phyloP scores from a whole-genome alignment of 208 protist genomes.

The Dictyostelium gargantuum region DNA sequence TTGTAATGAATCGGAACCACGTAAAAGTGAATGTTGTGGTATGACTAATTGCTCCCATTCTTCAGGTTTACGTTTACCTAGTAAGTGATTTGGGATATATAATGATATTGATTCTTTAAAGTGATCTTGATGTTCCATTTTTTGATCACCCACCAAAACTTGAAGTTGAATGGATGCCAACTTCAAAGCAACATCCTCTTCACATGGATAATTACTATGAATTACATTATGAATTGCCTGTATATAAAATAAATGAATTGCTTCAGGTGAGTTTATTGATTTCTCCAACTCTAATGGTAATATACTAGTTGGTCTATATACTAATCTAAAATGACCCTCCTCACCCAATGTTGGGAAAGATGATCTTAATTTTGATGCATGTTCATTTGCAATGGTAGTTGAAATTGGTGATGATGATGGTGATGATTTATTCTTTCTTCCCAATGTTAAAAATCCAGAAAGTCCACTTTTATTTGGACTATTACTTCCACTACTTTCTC shows the following conservation, averaged over 20 bases:
- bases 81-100: slow-evolving; percentile 50
- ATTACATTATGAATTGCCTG: slow-evolving; percentile 61
- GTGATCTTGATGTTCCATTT: slow-evolving; percentile 22
- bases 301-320: slow-evolving; percentile 56
- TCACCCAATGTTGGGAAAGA: slow-evolving; percentile 44
- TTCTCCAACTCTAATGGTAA: slow-evolving; percentile 28
- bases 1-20: not conserved
- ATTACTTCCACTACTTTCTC: not conserved
- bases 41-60: slow-evolving; percentile 39
- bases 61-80: not conserved
- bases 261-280: not conserved
- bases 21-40: slow-evolving; percentile 21
- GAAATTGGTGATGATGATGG: not conserved
- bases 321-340: slow-evolving; percentile 22
- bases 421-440: not conserved
- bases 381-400: not conserved
- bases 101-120: not conserved
- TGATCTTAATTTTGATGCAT: not conserved
- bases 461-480: not conserved
- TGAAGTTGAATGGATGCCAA: slow-evolving; percentile 65
- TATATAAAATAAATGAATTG: slow-evolving; percentile 63
- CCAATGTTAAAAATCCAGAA: not conserved
- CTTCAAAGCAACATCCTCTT: slow-evolving; percentile 46
- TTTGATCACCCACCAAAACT: slow-evolving; percentile 31
- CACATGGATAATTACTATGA: slow-evolving; percentile 59